phyloP scores from a whole-genome alignment of 495 filamentous ascomycete genomes.

The Aspergillus ellipticus region DNA sequence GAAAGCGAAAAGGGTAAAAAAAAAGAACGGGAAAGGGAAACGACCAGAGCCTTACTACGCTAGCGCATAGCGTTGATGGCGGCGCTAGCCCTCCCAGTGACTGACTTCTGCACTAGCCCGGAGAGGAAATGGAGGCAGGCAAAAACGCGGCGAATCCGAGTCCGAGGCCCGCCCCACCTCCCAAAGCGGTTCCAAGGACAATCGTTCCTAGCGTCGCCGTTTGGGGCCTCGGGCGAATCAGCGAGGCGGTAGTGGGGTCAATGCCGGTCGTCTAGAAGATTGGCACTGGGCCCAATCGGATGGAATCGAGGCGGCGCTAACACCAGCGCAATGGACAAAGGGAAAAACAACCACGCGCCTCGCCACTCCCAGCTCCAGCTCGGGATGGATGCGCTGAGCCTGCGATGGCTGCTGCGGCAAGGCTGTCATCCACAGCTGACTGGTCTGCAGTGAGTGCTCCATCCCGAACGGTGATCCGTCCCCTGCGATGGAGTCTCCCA shows the following conservation, averaged over 20 bases:
- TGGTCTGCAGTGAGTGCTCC: too few relatives aligned
- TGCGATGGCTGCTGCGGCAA: neutral
- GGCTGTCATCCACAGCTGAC: too few relatives aligned
- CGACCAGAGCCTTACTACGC: conserved; percentile 1
- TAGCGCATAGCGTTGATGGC: conserved; percentile 1
- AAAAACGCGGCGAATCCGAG: conserved; percentile 13
- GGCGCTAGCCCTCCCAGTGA: neutral
- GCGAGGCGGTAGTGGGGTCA: conserved; percentile 8
- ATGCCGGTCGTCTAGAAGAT: conserved; percentile 19
- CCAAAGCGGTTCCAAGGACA: conserved; percentile 27
- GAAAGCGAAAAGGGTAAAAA: conserved; percentile 7
- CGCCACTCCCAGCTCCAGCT: neutral
- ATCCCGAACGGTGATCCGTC: too few relatives aligned
- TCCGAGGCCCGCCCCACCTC: conserved; percentile 12
- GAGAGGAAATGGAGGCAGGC: conserved; percentile 6
- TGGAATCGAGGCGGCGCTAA: conserved; percentile 11
- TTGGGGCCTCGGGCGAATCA: conserved; percentile 20
- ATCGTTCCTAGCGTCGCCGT: conserved; percentile 40
- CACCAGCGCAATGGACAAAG: conserved; percentile 1
- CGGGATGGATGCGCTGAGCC: neutral
- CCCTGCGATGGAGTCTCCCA: too few relatives aligned
- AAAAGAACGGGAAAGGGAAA: neutral
- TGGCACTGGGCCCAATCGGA: conserved; percentile 18
- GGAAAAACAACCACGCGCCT: neutral
- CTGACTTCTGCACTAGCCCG: conserved; percentile 10